Percentiles rank a stretch among this genome's conserved stretches.
phyloP scores from a whole-genome alignment of 176 grass and related monocot genomes.

The Saccharum officinarum region DNA sequence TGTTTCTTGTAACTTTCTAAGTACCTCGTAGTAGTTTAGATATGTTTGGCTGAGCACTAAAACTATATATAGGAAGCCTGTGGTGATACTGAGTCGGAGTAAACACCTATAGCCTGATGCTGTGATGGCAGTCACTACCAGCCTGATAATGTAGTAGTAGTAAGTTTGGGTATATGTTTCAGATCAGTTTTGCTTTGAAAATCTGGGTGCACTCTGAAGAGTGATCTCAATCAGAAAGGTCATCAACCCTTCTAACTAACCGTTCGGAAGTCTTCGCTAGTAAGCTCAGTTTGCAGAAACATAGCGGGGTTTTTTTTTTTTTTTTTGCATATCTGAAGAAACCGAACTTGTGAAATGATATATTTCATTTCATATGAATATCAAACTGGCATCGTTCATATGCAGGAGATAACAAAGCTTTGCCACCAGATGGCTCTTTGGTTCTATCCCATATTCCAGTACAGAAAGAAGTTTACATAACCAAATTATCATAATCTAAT shows the following conservation, averaged over 20 bases:
- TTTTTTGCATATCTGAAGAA: background rate
- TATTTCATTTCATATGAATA: constrained; percentile 25
- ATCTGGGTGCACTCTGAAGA: background rate
- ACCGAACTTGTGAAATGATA: constrained; percentile 10
- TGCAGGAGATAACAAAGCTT: constrained; percentile 24
- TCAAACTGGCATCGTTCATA: constrained; percentile 18
- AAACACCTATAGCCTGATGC: constrained; percentile 31
- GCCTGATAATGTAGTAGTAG: constrained; percentile 32
- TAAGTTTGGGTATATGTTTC: constrained; percentile 40
- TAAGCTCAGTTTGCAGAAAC: background rate
- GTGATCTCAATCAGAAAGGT: background rate
- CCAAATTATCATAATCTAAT: constrained; percentile 60
- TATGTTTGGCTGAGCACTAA: background rate
- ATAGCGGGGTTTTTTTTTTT: too few species aligned
- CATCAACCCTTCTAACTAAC: background rate
- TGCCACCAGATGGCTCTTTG: constrained; percentile 5
- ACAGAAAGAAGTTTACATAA: constrained; percentile 35
- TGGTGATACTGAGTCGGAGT: background rate
- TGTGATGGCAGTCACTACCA: constrained; percentile 16
- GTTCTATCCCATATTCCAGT: constrained; percentile 37
- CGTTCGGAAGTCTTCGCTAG: background rate
- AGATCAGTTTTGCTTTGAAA: constrained; percentile 3
- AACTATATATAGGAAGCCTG: constrained; percentile 18
- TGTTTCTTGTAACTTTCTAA: background rate
- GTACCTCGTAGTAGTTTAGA: constrained; percentile 3